phyloP scores from a whole-genome alignment of 1,139 yeast species.

The Magnusiomyces sp. region DNA sequence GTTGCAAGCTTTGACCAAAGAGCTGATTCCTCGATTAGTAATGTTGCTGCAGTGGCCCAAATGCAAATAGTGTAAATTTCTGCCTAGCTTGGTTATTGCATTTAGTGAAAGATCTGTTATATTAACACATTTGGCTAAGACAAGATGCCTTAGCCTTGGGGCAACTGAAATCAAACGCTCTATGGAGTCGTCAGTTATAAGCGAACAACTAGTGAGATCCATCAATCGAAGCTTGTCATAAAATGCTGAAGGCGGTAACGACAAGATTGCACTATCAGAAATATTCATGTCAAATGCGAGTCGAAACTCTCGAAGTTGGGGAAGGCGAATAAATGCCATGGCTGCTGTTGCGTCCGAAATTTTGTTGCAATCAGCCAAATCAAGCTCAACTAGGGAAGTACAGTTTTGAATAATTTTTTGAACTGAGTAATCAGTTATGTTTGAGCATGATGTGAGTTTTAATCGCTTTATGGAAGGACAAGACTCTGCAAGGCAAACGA shows the following conservation, averaged over 20 bases:
- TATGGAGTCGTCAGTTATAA: constrained; percentile 72
- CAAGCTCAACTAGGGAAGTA: constrained; percentile 78
- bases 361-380: constrained; percentile 72
- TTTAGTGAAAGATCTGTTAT: constrained; percentile 77
- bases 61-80: constrained; percentile 81
- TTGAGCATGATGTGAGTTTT: constrained; percentile 64
- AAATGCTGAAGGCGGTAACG: constrained; percentile 21
- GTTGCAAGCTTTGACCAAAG: constrained; percentile 69
- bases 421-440: constrained; percentile 64
- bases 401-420: constrained; percentile 57
- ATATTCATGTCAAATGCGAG: constrained; percentile 66
- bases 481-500: constrained; percentile 47
- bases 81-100: constrained; percentile 65
- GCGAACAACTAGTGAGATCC: constrained; percentile 78
- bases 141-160: constrained; percentile 80
- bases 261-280: constrained; percentile 47
- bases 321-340: constrained; percentile 53
- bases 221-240: constrained; percentile 60
- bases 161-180: constrained; percentile 66
- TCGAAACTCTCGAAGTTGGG: constrained; percentile 74
- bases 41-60: constrained; percentile 89
- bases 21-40: constrained; percentile 79
- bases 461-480: constrained; percentile 78
- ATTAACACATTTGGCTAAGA: constrained; percentile 79
- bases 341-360: constrained; percentile 58